A percentile compares a stretch with the other conserved stretches of the same genome.
Evolutionary conservation across 176 grass and related monocot genomes (phyloP).

Genomic region (Saccharum spontaneum): DNA sequence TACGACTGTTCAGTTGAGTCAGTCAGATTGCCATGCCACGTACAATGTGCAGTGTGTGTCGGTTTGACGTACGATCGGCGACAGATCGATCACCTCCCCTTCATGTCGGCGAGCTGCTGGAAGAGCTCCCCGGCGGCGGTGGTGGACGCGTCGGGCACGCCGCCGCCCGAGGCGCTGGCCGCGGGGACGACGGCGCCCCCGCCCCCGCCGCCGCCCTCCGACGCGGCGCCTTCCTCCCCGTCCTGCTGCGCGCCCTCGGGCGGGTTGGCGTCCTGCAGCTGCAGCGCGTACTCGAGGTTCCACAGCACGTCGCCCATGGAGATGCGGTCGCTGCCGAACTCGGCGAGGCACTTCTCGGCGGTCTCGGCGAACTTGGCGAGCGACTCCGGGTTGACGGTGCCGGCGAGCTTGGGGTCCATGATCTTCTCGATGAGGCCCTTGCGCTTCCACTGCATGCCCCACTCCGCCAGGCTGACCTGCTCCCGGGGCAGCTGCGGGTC

Average conservation of each 20-base stretch:
- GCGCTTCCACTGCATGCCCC: slow-evolving; percentile 90
- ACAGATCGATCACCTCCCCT: slow-evolving; percentile 54
- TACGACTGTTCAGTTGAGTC: neutral
- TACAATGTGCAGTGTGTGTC: neutral
- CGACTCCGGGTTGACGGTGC: slow-evolving; percentile 83
- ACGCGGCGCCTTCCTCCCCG: neutral
- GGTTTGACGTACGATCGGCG: no score
- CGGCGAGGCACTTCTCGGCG: slow-evolving; percentile 81
- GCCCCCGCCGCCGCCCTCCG: neutral
- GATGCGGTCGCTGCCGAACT: slow-evolving; percentile 69
- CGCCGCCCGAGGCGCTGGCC: neutral
- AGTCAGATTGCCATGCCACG: neutral
- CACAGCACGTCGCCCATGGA: slow-evolving; percentile 97
- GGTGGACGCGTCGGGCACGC: slow-evolving; percentile 54
- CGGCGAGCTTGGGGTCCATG: slow-evolving; percentile 79
- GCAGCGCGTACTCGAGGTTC: slow-evolving; percentile 96
- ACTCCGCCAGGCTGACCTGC: slow-evolving; percentile 94
- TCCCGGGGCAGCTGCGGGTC: slow-evolving; percentile 80
- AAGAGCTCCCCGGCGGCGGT: slow-evolving; percentile 66
- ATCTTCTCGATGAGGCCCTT: slow-evolving; percentile 96
- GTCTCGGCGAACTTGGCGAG: slow-evolving; percentile 85
- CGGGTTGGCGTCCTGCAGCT: slow-evolving; percentile 78
- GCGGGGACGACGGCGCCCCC: neutral
- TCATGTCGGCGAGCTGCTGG: slow-evolving; percentile 64
- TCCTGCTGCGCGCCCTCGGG: slow-evolving; percentile 19